These are phyloP conservation scores for Noccaea bulbosa DNA, from an alignment of 345 rosid species.

Conservation along the genomic window DNA sequence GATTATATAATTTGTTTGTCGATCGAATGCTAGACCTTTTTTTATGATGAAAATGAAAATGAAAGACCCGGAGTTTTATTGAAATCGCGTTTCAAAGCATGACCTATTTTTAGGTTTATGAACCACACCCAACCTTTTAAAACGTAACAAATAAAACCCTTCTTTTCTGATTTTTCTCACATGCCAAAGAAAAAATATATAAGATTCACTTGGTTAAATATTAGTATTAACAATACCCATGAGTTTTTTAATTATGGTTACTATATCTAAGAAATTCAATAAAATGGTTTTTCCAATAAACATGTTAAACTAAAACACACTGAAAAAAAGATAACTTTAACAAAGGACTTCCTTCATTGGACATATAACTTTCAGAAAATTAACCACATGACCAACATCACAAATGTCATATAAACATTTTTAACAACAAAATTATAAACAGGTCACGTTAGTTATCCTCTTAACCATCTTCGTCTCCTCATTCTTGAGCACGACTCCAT, in stretches of 20 bases:
- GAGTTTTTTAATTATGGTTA: not conserved
- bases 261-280: not conserved
- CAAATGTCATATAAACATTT: not conserved
- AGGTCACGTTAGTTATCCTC: not conserved
- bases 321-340: not conserved
- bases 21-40: not conserved
- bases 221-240: not conserved
- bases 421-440: not conserved
- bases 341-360: not conserved
- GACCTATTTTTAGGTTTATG: not conserved
- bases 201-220: not conserved
- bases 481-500: slow-evolving; percentile 39
- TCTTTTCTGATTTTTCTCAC: not conserved
- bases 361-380: no score
- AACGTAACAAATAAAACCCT: not conserved
- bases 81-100: not conserved
- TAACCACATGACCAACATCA: not conserved
- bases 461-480: not conserved
- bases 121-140: not conserved
- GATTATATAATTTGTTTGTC: not conserved
- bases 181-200: no score
- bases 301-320: not conserved
- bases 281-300: not conserved
- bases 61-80: not conserved
- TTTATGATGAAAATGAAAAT: no score